Conservation (phyloP, 805 yeast species). For the Ogataea zsoltii region DNA sequence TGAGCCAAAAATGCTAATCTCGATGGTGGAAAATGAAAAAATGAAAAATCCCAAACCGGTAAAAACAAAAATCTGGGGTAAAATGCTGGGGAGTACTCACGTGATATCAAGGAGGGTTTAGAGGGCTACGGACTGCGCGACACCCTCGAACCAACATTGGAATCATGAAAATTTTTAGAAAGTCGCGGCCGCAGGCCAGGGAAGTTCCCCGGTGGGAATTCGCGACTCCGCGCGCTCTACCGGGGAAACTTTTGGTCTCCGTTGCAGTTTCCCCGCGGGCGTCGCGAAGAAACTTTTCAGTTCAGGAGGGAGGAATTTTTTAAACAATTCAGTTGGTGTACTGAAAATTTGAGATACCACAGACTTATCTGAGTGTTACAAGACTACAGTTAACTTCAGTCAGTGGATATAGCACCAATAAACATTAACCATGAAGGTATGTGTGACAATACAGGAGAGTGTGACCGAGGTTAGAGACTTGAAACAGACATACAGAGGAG, state of each 20-base stretch:
- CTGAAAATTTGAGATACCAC: slow-evolving; percentile 4
- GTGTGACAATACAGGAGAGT: slow-evolving; percentile 10
- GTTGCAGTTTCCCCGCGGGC: too few relatives aligned
- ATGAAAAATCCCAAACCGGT: not conserved
- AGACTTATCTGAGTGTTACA: not conserved
- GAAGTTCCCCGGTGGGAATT: not conserved
- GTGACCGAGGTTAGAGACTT: too few relatives aligned
- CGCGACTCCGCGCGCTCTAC: not conserved
- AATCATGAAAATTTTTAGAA: slow-evolving; percentile 3
- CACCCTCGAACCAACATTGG: slow-evolving; percentile 1
- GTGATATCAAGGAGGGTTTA: slow-evolving; percentile 9
- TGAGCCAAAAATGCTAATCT: too few relatives aligned
- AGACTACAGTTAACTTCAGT: slow-evolving; percentile 21
- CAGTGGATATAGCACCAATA: slow-evolving; percentile 28
- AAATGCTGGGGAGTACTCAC: slow-evolving; percentile 14
- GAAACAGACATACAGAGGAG: not conserved
- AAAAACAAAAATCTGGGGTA: slow-evolving; percentile 2
- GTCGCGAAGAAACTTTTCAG: slow-evolving; percentile 2
- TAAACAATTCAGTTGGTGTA: slow-evolving; percentile 4
- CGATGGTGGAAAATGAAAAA: too few relatives aligned
- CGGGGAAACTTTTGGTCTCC: slow-evolving; percentile 1
- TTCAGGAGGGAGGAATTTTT: slow-evolving; percentile 4
- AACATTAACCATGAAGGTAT: slow-evolving; percentile 33
- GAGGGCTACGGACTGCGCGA: slow-evolving; percentile 24
- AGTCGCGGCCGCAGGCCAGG: slow-evolving; percentile 1